Conservation (phyloP, 176 grass and related monocot genomes). For the Olyra latifolia region DNA sequence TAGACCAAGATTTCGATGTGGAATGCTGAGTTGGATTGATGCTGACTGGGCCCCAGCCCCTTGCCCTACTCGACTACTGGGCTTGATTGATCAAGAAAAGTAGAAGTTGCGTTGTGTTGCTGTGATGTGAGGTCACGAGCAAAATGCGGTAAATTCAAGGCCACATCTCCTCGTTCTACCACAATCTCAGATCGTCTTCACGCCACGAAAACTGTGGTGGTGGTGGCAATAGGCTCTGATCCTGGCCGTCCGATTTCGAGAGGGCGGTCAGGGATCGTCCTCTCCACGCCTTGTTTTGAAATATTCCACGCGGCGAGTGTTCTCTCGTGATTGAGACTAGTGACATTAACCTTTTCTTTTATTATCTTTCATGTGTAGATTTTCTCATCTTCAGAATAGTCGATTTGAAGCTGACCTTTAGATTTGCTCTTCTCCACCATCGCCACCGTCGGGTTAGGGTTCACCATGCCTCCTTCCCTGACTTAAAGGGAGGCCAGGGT, state of each 20-base stretch:
- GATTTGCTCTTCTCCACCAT: too few relatives aligned
- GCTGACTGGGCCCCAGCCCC: neutral
- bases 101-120: neutral
- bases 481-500: too few relatives aligned
- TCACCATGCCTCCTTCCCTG: too few relatives aligned
- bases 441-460: too few relatives aligned
- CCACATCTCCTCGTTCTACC: conserved; percentile 5
- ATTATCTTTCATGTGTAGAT: neutral
- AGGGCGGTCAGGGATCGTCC: neutral
- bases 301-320: neutral
- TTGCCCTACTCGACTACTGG: neutral
- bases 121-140: neutral
- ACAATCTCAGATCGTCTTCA: neutral
- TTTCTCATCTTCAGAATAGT: neutral
- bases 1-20: conserved; percentile 16
- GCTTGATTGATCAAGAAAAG: conserved; percentile 4
- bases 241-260: neutral
- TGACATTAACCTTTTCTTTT: neutral
- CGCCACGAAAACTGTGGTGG: neutral
- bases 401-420: too few relatives aligned
- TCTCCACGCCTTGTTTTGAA: neutral
- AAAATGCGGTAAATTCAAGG: conserved; percentile 20
- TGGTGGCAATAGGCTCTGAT: neutral
- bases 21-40: conserved; percentile 44
- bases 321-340: neutral